phyloP scores from a whole-genome alignment of 139 green algal species.

The Spirogloea muscicola region DNA sequence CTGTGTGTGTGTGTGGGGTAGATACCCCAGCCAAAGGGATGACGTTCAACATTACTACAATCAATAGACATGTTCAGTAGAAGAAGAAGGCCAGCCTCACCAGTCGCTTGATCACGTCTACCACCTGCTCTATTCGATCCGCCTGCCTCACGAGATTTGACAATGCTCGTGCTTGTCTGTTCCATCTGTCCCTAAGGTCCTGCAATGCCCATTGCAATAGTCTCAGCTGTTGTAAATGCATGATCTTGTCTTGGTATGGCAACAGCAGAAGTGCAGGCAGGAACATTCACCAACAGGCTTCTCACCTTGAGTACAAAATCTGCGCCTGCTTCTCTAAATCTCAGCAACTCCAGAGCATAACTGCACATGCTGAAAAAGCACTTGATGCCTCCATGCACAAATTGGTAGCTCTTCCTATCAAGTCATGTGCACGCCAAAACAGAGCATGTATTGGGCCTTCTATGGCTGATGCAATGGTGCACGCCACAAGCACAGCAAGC shows the following conservation, averaged over 20 bases:
- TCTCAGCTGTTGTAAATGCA: too few species aligned
- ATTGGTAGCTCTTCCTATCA: slow-evolving; percentile 50
- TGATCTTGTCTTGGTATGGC: too few species aligned
- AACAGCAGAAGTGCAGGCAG: too few species aligned
- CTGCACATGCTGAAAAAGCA: slow-evolving; percentile 19
- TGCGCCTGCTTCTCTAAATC: slow-evolving; percentile 14
- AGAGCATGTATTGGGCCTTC: background rate
- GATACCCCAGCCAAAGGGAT: too few species aligned
- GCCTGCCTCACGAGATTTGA: slow-evolving; percentile 86
- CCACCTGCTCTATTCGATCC: slow-evolving; percentile 85
- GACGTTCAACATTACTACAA: too few species aligned
- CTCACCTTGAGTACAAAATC: background rate
- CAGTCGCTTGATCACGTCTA: slow-evolving; percentile 54
- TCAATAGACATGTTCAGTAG: too few species aligned
- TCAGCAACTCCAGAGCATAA: slow-evolving; percentile 25
- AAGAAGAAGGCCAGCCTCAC: too few species aligned
- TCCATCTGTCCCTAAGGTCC: slow-evolving; percentile 52
- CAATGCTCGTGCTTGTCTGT: slow-evolving; percentile 81
- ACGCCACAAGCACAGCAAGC: background rate
- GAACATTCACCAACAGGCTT: too few species aligned
- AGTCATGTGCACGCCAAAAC: slow-evolving; percentile 53
- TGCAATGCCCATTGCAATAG: too few species aligned
- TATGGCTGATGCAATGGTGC: background rate
- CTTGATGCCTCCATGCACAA: background rate
- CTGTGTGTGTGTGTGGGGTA: too few species aligned